Conservation (phyloP, 768 basidiomycete species). For the Calocybe indica region DNA sequence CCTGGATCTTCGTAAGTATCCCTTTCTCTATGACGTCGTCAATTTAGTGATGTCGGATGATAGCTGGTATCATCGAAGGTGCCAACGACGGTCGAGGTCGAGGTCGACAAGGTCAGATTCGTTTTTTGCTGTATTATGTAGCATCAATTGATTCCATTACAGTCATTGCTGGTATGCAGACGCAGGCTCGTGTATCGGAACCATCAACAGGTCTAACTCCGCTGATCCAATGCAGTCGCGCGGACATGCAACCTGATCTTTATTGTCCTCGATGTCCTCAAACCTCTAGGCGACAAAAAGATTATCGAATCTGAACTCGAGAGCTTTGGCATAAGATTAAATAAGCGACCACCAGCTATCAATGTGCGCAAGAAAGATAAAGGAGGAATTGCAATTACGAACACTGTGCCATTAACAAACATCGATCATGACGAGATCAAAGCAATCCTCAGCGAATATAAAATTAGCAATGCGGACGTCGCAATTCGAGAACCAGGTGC, state of each 20-base stretch:
- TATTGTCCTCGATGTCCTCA: constrained; percentile 96
- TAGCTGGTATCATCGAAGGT: constrained; percentile 96
- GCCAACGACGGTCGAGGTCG: constrained; percentile 94
- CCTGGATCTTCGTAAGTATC: constrained; percentile 73
- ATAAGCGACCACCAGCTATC: constrained; percentile 90
- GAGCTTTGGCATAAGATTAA: constrained; percentile 96
- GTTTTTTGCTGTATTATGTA: constrained; percentile 12
- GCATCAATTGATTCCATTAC: background rate
- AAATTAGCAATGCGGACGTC: constrained; percentile 82
- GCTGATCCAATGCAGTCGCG: constrained; percentile 54
- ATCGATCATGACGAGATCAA: constrained; percentile 96
- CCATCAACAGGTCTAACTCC: background rate
- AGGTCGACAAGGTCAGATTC: constrained; percentile 74
- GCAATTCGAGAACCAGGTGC: constrained; percentile 90
- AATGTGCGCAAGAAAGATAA: constrained; percentile 82
- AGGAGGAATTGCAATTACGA: constrained; percentile 91
- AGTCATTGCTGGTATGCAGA: constrained; percentile 73
- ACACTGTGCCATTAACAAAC: constrained; percentile 93
- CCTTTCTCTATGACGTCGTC: background rate
- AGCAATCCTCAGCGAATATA: constrained; percentile 91
- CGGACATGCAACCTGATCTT: constrained; percentile 98
- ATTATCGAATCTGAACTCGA: constrained; percentile 91
- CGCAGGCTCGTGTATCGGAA: constrained; percentile 7
- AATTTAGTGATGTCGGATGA: background rate
- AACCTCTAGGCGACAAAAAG: constrained; percentile 94